Evolutionary conservation across 2,329 filamentous ascomycete genomes (phyloP), one percentile per base, ranked within the genome.

Genomic region (Chalaropsis thielavioides): DNA sequence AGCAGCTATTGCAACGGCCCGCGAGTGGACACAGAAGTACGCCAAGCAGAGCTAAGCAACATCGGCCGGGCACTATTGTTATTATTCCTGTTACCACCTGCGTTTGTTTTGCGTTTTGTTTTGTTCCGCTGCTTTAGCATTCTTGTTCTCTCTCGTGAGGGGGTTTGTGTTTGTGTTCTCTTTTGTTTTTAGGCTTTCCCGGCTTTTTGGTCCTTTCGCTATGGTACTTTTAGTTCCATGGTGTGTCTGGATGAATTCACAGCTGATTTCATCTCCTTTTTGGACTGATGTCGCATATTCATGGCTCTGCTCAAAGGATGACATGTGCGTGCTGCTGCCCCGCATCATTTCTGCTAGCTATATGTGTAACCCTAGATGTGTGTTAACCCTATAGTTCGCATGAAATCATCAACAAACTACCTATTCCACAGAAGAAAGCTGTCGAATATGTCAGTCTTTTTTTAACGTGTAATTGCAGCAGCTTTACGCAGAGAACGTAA

Each of bases 1-100:
- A 69, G 90, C 89, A 60, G 94, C 94, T 27, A 97, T 99, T 71
- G 85, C 88, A 69, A 97, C 91, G 7, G 92, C 92, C 17, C 87
- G 83, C 72, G 90, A 96, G 72, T 97, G 94, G 92, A 97, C 94
- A 13, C 81, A 82, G 74, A 86, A 87, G 70, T 90, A 94, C 73
- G 92, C 92, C 17, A 64, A 65, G 38, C 58, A 68, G 59, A 68
- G 62, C 31, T 68, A 61, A 31, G 62, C 6, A 24, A 17, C 35
- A 31, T 15, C 31, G 10, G 8, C 38, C 15, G 27, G n/a, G 19
- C 13, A 13, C 10, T 51, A 24, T 62, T 51, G 46, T 19, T 51
- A 11, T 51, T 51, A 11, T 51, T 51, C 19, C 22, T 51, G 46
- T 24, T 51, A 24, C 46, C 46, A 24, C 24, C 46, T 24, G 46